phyloP scores from a whole-genome alignment of 805 yeast species.

The Lipomyces starkeyi region DNA sequence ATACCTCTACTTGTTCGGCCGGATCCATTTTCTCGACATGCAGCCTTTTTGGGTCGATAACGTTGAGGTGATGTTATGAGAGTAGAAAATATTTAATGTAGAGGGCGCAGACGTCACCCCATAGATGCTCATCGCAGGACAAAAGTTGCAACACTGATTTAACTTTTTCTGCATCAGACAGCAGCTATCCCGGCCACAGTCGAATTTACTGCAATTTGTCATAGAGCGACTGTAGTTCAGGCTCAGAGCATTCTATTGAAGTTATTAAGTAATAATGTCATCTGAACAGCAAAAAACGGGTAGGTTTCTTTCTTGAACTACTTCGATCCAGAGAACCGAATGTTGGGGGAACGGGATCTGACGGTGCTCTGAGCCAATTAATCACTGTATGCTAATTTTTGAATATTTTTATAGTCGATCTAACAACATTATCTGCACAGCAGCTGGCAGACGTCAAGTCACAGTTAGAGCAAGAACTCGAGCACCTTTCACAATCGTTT shows the following conservation, averaged over 20 bases:
- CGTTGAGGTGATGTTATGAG: neutral
- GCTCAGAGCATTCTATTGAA: neutral
- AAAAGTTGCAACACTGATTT: too few species aligned
- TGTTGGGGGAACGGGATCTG: neutral
- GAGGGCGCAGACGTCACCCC: neutral
- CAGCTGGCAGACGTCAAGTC: conserved; percentile 84
- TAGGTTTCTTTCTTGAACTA: neutral
- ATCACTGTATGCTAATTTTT: conserved; percentile 1
- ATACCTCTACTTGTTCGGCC: conserved; percentile 32
- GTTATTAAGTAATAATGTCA: neutral
- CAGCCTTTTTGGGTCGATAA: neutral
- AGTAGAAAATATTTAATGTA: neutral
- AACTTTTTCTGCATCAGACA: too few species aligned
- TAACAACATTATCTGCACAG: conserved; percentile 75
- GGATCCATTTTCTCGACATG: conserved; percentile 14
- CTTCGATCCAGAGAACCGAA: neutral
- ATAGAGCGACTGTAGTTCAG: neutral
- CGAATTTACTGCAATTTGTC: neutral
- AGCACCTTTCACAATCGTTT: conserved; percentile 82
- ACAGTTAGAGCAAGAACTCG: conserved; percentile 82
- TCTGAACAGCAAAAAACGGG: neutral
- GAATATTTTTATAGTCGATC: conserved; percentile 55
- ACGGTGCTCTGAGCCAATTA: neutral
- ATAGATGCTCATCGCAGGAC: neutral
- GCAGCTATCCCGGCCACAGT: too few species aligned